Evolutionary conservation across 148 eudicot species (phyloP), one percentile per base, ranked within the genome.

Genomic region (Salicornia ramosissima): DNA sequence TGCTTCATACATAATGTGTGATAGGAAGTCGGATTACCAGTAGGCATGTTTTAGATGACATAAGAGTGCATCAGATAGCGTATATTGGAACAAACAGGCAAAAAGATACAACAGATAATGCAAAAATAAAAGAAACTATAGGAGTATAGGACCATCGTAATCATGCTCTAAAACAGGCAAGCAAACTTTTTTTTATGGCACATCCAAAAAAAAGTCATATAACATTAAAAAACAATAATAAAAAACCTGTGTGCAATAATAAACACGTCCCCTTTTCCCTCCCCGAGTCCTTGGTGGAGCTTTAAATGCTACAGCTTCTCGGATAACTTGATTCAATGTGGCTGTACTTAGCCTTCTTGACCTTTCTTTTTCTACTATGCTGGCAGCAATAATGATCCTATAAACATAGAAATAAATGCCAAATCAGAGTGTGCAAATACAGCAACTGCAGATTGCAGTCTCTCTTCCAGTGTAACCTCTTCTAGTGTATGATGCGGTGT

Each of bases 231-330:
- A n/a, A 56, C 55, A 56, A 43, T 22, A 18, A 57, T 49, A 16
- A 21, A 61, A 39, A 84, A 95, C 99, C 99, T 95, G 99, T 42
- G 99, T 95, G 72, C 96, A 87, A 84, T 91, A 95, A 83, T 81
- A 91, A 63, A 95, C 79, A 71, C 97, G 96, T 19, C 99, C 99
- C 80, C 99, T 86, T 83, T 85, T 91, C 33, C 99, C 99, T 54
- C 87, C 93, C 75, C 99, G 77, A 49, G 91, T 95, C 84, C 89
- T 86, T 50, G 99, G 97, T 74, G 99, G 99, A 73, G 99, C 70
- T 76, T 91, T 95, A 68, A 95, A 91, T 67, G 99, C 97, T 72
- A 86, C 87, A 66, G 97, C 97, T 76, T 91, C 99, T 46, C 74
- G 80, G 51, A 85, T 84, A 49, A 95, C 93, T 83, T 95, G 99